Percentiles rank a stretch among this genome's conserved stretches.
Evolutionary conservation across 768 basidiomycete genomes (phyloP).

Genomic region (Pholiota conissans): DNA sequence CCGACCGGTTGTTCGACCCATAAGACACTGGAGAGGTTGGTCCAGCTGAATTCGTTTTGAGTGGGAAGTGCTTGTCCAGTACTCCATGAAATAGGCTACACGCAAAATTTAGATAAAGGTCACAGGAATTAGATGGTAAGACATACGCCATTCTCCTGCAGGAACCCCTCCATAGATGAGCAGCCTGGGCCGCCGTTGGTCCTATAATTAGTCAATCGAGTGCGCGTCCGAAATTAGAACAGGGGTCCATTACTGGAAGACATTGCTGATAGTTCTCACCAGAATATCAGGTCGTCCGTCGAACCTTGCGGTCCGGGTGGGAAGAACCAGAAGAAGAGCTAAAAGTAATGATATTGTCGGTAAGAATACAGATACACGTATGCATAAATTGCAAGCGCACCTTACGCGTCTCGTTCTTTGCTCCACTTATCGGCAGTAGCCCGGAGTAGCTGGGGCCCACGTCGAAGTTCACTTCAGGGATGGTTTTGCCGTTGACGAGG

Average conservation of each 20-base stretch:
- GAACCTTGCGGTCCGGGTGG: constrained; percentile 75
- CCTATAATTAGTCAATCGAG: constrained; percentile 37
- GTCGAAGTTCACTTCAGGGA: constrained; percentile 73
- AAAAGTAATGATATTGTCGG: not conserved
- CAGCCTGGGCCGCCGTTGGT: constrained; percentile 83
- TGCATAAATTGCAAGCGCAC: constrained; percentile 28
- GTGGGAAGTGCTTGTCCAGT: constrained; percentile 64
- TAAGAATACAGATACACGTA: not conserved
- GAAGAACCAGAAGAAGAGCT: constrained; percentile 88
- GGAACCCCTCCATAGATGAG: constrained; percentile 67
- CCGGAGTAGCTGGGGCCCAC: constrained; percentile 78
- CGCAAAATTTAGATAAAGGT: not conserved
- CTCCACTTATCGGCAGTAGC: constrained; percentile 65
- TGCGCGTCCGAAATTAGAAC: not conserved
- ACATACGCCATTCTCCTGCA: constrained; percentile 76
- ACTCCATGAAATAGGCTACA: constrained; percentile 67
- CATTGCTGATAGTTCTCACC: constrained; percentile 36
- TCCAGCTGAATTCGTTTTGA: constrained; percentile 72
- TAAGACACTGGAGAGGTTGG: constrained; percentile 72
- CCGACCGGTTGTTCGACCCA: constrained; percentile 83
- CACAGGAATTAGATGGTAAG: not conserved
- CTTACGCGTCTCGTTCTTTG: constrained; percentile 65
- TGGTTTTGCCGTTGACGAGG: constrained; percentile 62
- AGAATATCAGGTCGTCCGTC: constrained; percentile 73
- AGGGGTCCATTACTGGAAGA: not conserved